Percentiles rank a stretch among this genome's conserved stretches.
These are phyloP conservation scores for Capronia coronata DNA, from an alignment of 2,329 filamentous ascomycete species.

Conservation along the genomic window DNA sequence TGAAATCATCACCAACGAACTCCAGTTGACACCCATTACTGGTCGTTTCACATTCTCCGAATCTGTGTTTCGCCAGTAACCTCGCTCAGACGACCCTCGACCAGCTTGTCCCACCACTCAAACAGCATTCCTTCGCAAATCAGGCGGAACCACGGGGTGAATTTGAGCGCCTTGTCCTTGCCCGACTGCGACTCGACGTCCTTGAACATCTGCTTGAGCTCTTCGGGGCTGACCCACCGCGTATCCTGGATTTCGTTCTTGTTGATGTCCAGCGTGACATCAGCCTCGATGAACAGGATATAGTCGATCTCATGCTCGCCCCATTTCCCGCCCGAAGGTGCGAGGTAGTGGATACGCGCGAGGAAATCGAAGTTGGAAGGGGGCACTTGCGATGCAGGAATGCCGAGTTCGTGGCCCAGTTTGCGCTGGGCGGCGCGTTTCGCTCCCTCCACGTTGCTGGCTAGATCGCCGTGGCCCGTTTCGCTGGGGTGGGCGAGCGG, in stretches of 20 bases:
- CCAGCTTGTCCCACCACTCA: conserved; percentile 89
- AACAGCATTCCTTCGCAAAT: conserved; percentile 98
- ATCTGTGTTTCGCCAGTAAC: conserved; percentile 83
- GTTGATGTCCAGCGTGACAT: conserved; percentile 78
- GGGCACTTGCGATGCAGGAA: conserved; percentile 80
- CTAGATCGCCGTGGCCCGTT: conserved; percentile 68
- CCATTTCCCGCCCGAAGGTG: conserved; percentile 95
- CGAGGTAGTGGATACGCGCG: conserved; percentile 96
- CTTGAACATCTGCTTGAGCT: conserved; percentile 77
- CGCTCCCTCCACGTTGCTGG: conserved; percentile 74
- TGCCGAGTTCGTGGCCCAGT: conserved; percentile 89
- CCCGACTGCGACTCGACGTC: conserved; percentile 60
- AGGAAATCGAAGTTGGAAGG: conserved; percentile 88
- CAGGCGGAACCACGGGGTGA: conserved; percentile 98
- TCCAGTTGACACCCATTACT: not conserved
- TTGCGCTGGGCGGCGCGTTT: conserved; percentile 91
- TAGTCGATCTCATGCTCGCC: conserved; percentile 99
- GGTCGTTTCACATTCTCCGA: conserved; percentile 62
- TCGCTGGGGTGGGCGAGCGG: conserved; percentile 86
- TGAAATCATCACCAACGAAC: not conserved
- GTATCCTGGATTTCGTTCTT: conserved; percentile 83
- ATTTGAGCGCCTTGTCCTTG: conserved; percentile 74
- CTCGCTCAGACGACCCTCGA: conserved; percentile 66
- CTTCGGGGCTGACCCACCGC: conserved; percentile 73
- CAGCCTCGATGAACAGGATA: conserved; percentile 94